Base-by-base conservation (phyloP, 441 rosid genomes). In the Pelargonium citronellum region DNA sequence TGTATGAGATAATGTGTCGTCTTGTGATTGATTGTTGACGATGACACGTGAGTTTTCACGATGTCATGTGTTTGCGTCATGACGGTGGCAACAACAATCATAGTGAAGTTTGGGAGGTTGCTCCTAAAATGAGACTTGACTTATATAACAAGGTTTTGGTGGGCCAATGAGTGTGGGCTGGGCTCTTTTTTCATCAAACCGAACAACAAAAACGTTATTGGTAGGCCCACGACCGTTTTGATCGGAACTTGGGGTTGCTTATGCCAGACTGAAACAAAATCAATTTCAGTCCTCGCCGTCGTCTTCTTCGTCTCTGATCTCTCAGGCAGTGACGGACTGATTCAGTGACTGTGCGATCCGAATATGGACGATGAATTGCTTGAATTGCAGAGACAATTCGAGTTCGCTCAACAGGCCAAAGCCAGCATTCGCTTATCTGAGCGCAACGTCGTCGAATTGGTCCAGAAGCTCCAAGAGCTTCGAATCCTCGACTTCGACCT, bases 391-490 rank as follows among this genome's bases (percentile, higher is more conserved):
- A 82, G 82, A 67, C 99, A 94, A 81, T 90, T 94, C 70, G 97
- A 91, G 88, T 91, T 77, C 44, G 99, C 99, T 61, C 99, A 91
- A 73, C 88, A 88, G 75, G 98, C 93, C 24, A 91, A 94, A 80
- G 90, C 97, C 15, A 89, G 95, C 79, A 83, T 91, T 34, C 85
- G 96, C 44, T 83, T 94, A 67, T 91, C 97, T 53, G 98, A 94
- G 22, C 83, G 98, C 69, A 94, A 91, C 81, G 97, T 94, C 67
- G 98, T 94, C 78, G 98, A 94, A 72, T 85, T 94, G 83, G 96
- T 94, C 61, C 93, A 87, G 71, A 94, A 94, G 84, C 98, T 94
- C 7, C 98, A 90, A 9, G 95, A 94, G 82, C 95, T 94, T 77
- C 83, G 75, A 49, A 92, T 94, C 80, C 87, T 94, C 68, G 95